A percentile compares a stretch with the other conserved stretches of the same genome.
Evolutionary conservation across 192 early-diverging fungal genomes (phyloP).

Genomic region (Oehlia diaphana): DNA sequence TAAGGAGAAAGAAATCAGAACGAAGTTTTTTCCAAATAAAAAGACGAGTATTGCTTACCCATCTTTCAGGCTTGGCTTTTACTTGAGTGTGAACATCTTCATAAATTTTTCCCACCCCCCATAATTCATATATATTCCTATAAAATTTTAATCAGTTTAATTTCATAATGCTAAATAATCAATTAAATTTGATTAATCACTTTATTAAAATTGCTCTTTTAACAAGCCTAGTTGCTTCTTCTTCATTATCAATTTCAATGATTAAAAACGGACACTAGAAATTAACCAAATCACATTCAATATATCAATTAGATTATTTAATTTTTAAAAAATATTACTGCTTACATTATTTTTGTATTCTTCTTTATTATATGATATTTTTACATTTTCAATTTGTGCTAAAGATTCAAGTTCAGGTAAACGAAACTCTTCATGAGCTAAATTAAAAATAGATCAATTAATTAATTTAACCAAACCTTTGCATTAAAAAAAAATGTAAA

Average conservation of each 20-base stretch:
- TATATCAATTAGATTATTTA: background rate
- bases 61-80: conserved; percentile 57
- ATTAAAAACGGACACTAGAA: conserved; percentile 79
- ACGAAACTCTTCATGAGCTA: conserved; percentile 67
- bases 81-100: conserved; percentile 62
- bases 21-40: background rate
- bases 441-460: conserved; percentile 9
- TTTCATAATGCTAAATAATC: background rate
- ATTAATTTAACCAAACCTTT: background rate
- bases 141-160: conserved; percentile 4
- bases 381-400: conserved; percentile 72
- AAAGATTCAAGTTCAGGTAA: conserved; percentile 84
- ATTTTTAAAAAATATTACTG: background rate
- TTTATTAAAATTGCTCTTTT: conserved; percentile 84
- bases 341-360: conserved; percentile 65
- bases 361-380: conserved; percentile 58
- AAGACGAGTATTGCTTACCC: conserved; percentile 37
- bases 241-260: conserved; percentile 67
- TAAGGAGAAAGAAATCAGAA: background rate
- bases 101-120: conserved; percentile 67
- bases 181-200: conserved; percentile 37
- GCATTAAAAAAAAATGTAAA: background rate
- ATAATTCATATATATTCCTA: conserved; percentile 76
- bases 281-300: background rate
- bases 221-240: conserved; percentile 71